Base-by-base conservation (phyloP, 2,329 filamentous ascomycete genomes). In the Penicillium sp. region DNA sequence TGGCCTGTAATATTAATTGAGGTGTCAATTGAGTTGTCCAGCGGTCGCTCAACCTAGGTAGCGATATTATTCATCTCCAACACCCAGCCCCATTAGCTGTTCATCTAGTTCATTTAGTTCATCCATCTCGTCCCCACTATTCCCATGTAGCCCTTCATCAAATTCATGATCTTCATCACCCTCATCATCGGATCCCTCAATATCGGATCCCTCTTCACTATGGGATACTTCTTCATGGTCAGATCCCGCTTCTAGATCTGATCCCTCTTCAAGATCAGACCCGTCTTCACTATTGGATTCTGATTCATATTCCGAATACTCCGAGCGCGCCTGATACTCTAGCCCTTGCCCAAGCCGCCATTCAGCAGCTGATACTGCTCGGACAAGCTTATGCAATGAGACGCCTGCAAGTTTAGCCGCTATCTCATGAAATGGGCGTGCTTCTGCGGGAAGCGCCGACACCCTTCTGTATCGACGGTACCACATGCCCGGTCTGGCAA, bases 321-420 rank as follows among this genome's bases (percentile, higher is more conserved):
- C 69, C 8, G 66, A 64, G 33, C 72, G 69, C 46, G 72, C 72
- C 60, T 67, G 65, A 42, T 71, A 69, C 47, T 69, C 75, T 55
- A 72, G 65, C 67, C 72, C 75, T 52, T 66, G 70, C 48, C 75
- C 68, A 54, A 84, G 67, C 58, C 68, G 77, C 54, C 69, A 60
- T 65, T 87, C 85, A 0, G 79, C 76, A 35, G 77, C 71, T 46
- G 75, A 77, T 0, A 86, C 82, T 16, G 79, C 81, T 54, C 71
- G 73, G 14, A 85, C 66, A 44, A 87, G 71, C 35, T 77, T 79
- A 26, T 78, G 71, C 46, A 86, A 58, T 11, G 79, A 79, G 33
- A 84, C 63, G 7, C 81, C 84, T 7, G 78, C 78, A 16, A 82
- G 66, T 57, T 74, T 75, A 10, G 83, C 82, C 11, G 78, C 81